Percentiles rank a stretch among this genome's conserved stretches.
phyloP scores from a whole-genome alignment of 768 basidiomycete species.

The Tremella mesenterica region DNA sequence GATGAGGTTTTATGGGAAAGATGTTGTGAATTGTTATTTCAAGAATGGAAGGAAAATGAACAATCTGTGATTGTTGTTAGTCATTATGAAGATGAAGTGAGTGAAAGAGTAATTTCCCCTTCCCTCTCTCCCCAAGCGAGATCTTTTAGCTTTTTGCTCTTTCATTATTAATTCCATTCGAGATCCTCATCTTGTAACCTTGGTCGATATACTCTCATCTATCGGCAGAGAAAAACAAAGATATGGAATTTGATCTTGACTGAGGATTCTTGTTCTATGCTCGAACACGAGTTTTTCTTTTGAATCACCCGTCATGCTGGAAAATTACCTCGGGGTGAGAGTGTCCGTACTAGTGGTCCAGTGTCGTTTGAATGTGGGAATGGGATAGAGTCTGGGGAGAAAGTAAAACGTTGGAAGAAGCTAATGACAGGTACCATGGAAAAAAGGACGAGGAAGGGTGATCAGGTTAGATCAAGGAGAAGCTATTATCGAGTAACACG shows the following conservation, averaged over 20 bases:
- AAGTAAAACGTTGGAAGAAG: not conserved
- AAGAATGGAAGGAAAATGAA: constrained; percentile 38
- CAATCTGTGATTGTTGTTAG: constrained; percentile 80
- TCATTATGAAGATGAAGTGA: constrained; percentile 82
- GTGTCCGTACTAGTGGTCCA: too few species aligned
- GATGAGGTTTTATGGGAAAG: constrained; percentile 64
- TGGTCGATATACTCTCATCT: too few species aligned
- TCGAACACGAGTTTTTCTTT: too few species aligned
- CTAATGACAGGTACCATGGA: constrained; percentile 54
- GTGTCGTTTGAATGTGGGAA: too few species aligned
- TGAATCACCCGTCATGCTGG: too few species aligned
- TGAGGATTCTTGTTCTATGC: too few species aligned
- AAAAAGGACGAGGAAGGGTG: constrained; percentile 49
- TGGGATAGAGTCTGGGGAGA: too few species aligned
- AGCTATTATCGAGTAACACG: constrained; percentile 14
- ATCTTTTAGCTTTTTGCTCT: not conserved
- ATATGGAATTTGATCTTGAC: too few species aligned
- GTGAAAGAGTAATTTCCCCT: not conserved
- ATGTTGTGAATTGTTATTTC: constrained; percentile 57
- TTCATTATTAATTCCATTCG: too few species aligned
- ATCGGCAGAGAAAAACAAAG: too few species aligned
- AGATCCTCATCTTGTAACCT: too few species aligned
- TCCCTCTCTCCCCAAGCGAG: not conserved
- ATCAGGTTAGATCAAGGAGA: constrained; percentile 45
- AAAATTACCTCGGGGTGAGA: too few species aligned